These are phyloP conservation scores for Parastagonospora nodorum DNA, from an alignment of 2,329 filamentous ascomycete species.

Conservation along the genomic window DNA sequence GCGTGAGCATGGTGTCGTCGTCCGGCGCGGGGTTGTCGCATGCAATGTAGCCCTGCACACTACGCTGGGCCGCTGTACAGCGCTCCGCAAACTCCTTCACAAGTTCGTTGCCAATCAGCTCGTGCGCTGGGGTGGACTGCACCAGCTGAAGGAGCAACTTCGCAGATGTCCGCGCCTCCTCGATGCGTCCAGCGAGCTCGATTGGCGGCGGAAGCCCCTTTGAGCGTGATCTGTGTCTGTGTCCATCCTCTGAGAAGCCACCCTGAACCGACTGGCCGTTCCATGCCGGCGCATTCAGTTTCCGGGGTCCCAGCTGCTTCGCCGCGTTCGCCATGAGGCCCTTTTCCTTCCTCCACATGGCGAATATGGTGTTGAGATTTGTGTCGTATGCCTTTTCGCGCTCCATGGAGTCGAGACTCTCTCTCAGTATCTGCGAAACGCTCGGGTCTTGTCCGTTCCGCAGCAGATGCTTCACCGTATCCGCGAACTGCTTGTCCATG, in stretches of 20 bases:
- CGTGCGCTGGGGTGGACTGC: conserved; percentile 77
- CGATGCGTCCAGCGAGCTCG: conserved; percentile 81
- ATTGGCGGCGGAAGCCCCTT: conserved; percentile 64
- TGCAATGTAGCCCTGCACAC: conserved; percentile 84
- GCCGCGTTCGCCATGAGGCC: conserved; percentile 53
- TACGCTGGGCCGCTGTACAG: conserved; percentile 78
- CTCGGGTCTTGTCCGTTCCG: conserved; percentile 72
- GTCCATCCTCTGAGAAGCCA: conserved; percentile 23
- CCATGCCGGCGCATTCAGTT: conserved; percentile 53
- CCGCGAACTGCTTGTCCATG: conserved; percentile 81
- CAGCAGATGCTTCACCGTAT: conserved; percentile 75
- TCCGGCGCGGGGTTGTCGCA: conserved; percentile 80
- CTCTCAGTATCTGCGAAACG: conserved; percentile 83
- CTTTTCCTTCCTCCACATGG: conserved; percentile 89
- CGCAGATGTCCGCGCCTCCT: conserved; percentile 88
- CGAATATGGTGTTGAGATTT: conserved; percentile 70
- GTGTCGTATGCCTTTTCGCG: conserved; percentile 74
- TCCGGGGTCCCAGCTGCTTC: conserved; percentile 45
- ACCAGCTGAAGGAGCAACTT: conserved; percentile 91
- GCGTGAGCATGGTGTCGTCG: conserved; percentile 88
- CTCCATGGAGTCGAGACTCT: conserved; percentile 82
- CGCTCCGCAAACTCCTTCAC: conserved; percentile 90
- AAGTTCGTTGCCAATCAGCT: conserved; percentile 82
- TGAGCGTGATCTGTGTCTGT: conserved; percentile 19
- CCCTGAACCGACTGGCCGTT: conserved; percentile 27